Evolutionary conservation across 768 basidiomycete species (phyloP), one percentile per base, ranked within the genome.

Genomic region (Kwoniella bestiolae): DNA sequence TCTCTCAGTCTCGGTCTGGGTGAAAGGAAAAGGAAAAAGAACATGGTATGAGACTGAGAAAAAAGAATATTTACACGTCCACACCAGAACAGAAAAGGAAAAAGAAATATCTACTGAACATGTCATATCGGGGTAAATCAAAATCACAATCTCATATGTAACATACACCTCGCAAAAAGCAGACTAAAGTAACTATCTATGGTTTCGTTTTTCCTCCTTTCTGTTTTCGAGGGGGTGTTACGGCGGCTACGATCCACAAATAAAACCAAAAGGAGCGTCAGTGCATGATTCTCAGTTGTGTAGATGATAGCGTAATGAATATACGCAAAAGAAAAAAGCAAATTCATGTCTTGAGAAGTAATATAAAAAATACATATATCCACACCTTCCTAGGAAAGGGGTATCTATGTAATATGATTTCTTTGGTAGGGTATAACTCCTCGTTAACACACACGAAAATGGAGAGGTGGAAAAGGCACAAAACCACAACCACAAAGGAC

Each of bases 191-290:
- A 29, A 26, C 31, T 11, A 44, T 61, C 41, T 56, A 50, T 50
- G 29, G 60, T 72, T 41, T 51, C 23, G 44, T 35, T 56, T 91
- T 91, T 84, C 84, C 87, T 74, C 90, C 91, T 88, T 94, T 94
- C 90, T 94, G 89, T 86, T 95, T 96, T 83, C 94, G 91, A 67
- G 94, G 94, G 68, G 94, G 94, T 70, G 94, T 97, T 73, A 94
- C 90, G 5, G 91, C 92, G 46, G 71, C 72, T 70, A 47, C 34
- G 31, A 32, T 23, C 5, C n/a, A 21, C 21, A 11, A 34, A 32
- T 14, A 3, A 62, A 25, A 23, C 25, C 41, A 16, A 4, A 4
- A 12, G 31, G 47, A 41, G n/a, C n/a, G 58, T 60, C 58, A 60
- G 58, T 45, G n/a, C n/a, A n/a, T n/a, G n/a, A n/a, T n/a, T n/a